Evolutionary conservation across 805 yeast genomes (phyloP), one percentile per base, ranked within the genome.

Genomic region (Debaryomyces tyrocola): DNA sequence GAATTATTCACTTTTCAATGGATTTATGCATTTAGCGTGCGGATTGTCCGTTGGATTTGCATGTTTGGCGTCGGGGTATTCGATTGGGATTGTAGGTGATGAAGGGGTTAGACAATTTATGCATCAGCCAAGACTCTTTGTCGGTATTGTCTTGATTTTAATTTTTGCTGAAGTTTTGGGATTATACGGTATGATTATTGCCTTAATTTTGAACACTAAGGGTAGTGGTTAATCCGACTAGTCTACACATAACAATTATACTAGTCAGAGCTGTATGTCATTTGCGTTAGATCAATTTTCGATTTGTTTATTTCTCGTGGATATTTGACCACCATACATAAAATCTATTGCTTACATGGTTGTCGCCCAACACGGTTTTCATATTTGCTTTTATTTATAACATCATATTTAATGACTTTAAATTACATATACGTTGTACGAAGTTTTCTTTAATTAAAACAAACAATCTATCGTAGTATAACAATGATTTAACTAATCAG

Each of bases 1-100:
- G 52, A 79, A 83, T 41, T 91, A 94, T 69, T 84, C 97, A 3
- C 72, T 94, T 46, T 94, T 89, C 73, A 87, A 89, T 63, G 99
- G 99, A n/a, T 90, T 90, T 67, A 90, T 94, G 96, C 99, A 94
- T 70, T 75, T 94, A 66, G 91, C 95, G 44, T 90, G 97, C 69
- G 99, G 99, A 1, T 72, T 92, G 49, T 82, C 95, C 33, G 99
- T 94, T 37, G 99, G 99, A 1, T 90, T 94, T 62, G 90, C 98
- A 4, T 91, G 98, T 66, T 77, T 94, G 63, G 91, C 98, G 35
- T 87, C 96, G 49, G 99, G 99, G 38, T 94, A 91, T 69, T 94
- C 99, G 48, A 89, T 89, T 72, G 96, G 96, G 42, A 85, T 89
- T 52, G 96, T 89, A 33, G 96, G 96, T 36, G 96, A 89, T 62